Evolutionary conservation across 2,329 filamentous ascomycete genomes (phyloP).

Genomic region (Colletotrichum siamense): DNA sequence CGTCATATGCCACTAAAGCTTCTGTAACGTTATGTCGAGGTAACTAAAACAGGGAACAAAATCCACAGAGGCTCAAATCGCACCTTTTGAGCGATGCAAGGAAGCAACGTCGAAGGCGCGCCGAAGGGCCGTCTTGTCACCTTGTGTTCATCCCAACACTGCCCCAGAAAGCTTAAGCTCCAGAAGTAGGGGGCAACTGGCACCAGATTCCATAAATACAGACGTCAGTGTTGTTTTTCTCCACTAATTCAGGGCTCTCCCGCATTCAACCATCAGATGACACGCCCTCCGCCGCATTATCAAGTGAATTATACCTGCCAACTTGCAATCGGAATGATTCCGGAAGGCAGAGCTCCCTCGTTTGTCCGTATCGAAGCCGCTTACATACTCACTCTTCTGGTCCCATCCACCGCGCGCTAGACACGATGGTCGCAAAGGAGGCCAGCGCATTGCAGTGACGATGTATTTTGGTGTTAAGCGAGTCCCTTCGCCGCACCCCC

Average conservation of each 20-base stretch:
- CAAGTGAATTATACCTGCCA: background rate
- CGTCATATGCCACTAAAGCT: background rate
- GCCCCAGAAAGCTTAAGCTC: background rate
- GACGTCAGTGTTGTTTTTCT: background rate
- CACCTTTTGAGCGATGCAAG: background rate
- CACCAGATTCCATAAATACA: background rate
- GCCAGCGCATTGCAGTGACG: background rate
- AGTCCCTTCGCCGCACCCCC: background rate
- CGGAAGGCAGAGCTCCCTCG: background rate
- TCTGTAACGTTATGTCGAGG: background rate
- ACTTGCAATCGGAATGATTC: background rate
- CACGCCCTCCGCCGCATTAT: background rate
- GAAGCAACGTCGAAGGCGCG: background rate
- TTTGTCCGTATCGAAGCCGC: background rate
- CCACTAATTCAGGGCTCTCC: background rate
- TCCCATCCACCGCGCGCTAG: background rate
- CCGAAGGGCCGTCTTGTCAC: background rate
- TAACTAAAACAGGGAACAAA: slow-evolving; percentile 1
- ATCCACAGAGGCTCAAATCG: background rate
- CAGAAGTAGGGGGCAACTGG: background rate
- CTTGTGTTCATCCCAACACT: slow-evolving; percentile 1
- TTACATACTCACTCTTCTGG: background rate
- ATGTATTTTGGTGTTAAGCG: background rate
- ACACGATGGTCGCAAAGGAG: background rate
- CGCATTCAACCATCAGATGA: background rate